Conservation (phyloP, 306 rosid genomes). For the Argentina anserina region DNA sequence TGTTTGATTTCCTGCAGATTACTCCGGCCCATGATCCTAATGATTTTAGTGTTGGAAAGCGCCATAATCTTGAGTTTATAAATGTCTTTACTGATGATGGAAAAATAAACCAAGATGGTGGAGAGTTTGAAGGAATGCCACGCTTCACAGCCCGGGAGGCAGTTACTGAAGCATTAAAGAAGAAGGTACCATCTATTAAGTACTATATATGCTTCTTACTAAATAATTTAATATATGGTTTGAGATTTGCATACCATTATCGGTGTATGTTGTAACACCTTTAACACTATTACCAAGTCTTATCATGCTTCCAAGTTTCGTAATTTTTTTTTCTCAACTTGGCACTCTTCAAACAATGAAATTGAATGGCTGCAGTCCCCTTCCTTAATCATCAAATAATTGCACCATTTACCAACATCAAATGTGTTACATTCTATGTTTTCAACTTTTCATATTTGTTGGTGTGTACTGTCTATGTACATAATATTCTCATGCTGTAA, state of each 20-base stretch:
- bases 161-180: conserved; percentile 61
- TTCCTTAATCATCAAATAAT: neutral
- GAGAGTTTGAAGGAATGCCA: conserved; percentile 82
- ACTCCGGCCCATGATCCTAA: conserved; percentile 99
- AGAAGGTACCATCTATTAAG: conserved; percentile 57
- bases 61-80: conserved; percentile 76
- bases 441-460: neutral
- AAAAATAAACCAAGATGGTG: conserved; percentile 81
- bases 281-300: neutral
- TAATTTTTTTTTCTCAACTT: neutral
- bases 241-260: neutral
- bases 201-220: conserved; percentile 1
- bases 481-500: neutral
- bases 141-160: conserved; percentile 81
- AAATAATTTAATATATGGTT: neutral
- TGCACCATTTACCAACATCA: neutral
- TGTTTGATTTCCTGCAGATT: conserved; percentile 54
- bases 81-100: conserved; percentile 87
- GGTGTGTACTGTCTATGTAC: conserved; percentile 10
- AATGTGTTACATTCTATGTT: neutral
- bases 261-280: neutral
- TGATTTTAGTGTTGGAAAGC: conserved; percentile 90
- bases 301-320: neutral
- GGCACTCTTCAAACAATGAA: neutral
- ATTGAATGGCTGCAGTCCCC: neutral